These are phyloP conservation scores for Blastocystis sp. DNA, from an alignment of 352 stramenopile genomes.

Conservation along the genomic window DNA sequence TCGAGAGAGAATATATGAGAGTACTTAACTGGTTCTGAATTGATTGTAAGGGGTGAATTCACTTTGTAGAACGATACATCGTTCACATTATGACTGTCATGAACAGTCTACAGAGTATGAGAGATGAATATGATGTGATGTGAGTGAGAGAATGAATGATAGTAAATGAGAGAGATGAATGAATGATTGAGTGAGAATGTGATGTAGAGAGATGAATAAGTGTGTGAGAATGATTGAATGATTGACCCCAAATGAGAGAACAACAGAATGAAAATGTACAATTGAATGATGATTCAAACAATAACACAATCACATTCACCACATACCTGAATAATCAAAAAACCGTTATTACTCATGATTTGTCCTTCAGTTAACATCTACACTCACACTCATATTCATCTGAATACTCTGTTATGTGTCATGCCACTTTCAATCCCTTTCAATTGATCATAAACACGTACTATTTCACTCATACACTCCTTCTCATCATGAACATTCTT, in stretches of 20 bases:
- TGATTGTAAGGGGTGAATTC: neutral
- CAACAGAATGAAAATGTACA: too few relatives aligned
- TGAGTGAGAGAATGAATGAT: too few relatives aligned
- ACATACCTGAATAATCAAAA: slow-evolving; percentile 13
- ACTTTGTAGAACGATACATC: slow-evolving; percentile 1
- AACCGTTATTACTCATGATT: neutral
- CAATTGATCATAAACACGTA: neutral
- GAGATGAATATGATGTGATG: too few relatives aligned
- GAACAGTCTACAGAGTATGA: neutral
- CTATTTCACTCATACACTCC: neutral
- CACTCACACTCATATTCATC: too few relatives aligned
- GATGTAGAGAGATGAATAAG: too few relatives aligned
- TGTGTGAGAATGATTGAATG: too few relatives aligned
- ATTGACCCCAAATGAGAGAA: too few relatives aligned
- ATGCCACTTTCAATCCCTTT: neutral
- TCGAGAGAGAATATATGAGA: neutral
- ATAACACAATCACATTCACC: neutral
- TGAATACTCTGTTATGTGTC: too few relatives aligned
- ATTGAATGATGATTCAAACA: too few relatives aligned
- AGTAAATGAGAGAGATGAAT: too few relatives aligned
- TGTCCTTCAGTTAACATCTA: neutral
- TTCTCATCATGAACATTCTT: neutral
- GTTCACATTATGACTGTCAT: neutral
- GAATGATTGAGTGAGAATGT: too few relatives aligned
- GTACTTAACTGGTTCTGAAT: slow-evolving; percentile 3